phyloP scores from a whole-genome alignment of 768 basidiomycete species.

The Lactarius akahatsu region DNA sequence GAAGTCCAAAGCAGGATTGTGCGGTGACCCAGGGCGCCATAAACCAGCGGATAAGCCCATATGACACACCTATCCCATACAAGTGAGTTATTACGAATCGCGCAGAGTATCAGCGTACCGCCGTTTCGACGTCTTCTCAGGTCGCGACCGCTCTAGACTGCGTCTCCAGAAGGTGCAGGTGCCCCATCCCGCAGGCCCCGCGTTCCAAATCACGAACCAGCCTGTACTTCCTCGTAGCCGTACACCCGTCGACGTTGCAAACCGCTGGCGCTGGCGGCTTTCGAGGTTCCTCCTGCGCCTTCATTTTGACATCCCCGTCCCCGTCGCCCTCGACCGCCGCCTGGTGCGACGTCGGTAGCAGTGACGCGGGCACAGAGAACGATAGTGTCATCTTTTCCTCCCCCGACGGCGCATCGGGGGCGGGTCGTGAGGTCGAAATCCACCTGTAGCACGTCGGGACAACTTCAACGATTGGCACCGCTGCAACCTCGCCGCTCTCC shows the following conservation, averaged over 20 bases:
- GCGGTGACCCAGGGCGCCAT: background rate
- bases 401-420: constrained; percentile 5
- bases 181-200: constrained; percentile 67
- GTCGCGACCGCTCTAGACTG: background rate
- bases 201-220: constrained; percentile 59
- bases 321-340: background rate
- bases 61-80: background rate
- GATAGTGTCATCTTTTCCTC: constrained; percentile 43
- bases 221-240: constrained; percentile 57
- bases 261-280: constrained; percentile 19
- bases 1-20: background rate
- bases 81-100: background rate
- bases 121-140: background rate
- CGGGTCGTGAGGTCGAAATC: constrained; percentile 55
- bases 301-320: constrained; percentile 25
- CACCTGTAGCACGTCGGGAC: constrained; percentile 67
- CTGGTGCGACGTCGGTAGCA: constrained; percentile 30
- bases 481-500: constrained; percentile 42
- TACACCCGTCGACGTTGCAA: constrained; percentile 63
- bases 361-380: constrained; percentile 53
- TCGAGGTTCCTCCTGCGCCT: constrained; percentile 12
- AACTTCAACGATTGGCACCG: constrained; percentile 28
- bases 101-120: background rate
- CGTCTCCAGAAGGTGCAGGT: constrained; percentile 56
- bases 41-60: background rate